A percentile compares a stretch with the other conserved stretches of the same genome.
Conservation (phyloP, 108 stramenopile genomes). For the Discostella stelligeroides region DNA sequence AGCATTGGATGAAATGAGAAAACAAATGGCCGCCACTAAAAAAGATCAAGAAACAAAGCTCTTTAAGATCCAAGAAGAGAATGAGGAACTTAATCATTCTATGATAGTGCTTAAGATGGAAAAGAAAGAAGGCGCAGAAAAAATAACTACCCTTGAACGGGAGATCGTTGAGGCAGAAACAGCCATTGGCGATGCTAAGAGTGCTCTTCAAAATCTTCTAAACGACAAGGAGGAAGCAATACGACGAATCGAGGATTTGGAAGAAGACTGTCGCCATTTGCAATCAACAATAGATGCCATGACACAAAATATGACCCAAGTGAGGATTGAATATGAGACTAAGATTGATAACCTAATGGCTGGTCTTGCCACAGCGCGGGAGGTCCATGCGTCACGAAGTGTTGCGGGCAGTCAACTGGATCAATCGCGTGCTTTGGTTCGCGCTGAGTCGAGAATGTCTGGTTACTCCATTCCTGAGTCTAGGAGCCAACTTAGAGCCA, state of each 20-base stretch:
- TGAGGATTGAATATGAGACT: conserved; percentile 43
- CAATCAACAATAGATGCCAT: conserved; percentile 52
- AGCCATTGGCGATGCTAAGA: conserved; percentile 47
- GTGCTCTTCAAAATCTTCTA: conserved; percentile 36
- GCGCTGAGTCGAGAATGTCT: conserved; percentile 7
- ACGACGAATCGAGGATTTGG: conserved; percentile 37
- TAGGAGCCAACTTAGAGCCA: conserved; percentile 16
- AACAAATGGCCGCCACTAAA: conserved; percentile 35
- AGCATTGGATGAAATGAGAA: conserved; percentile 37
- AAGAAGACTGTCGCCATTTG: conserved; percentile 42
- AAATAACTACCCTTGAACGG: conserved; percentile 33
- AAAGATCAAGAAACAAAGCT: conserved; percentile 41
- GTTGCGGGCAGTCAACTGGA: conserved; percentile 11
- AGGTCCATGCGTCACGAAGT: conserved; percentile 49
- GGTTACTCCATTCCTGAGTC: conserved; percentile 20
- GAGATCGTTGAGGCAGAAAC: conserved; percentile 45
- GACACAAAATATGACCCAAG: conserved; percentile 46
- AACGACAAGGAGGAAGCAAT: conserved; percentile 46
- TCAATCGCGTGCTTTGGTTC: neutral
- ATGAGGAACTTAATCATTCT: conserved; percentile 35
- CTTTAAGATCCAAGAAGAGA: conserved; percentile 33
- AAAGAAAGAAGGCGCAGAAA: conserved; percentile 47
- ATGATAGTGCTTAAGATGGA: conserved; percentile 47
- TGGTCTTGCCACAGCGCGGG: conserved; percentile 41
- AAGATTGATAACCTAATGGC: conserved; percentile 53